Base-by-base conservation (phyloP, 2,329 filamentous ascomycete species). In the Beauveria varroae region DNA sequence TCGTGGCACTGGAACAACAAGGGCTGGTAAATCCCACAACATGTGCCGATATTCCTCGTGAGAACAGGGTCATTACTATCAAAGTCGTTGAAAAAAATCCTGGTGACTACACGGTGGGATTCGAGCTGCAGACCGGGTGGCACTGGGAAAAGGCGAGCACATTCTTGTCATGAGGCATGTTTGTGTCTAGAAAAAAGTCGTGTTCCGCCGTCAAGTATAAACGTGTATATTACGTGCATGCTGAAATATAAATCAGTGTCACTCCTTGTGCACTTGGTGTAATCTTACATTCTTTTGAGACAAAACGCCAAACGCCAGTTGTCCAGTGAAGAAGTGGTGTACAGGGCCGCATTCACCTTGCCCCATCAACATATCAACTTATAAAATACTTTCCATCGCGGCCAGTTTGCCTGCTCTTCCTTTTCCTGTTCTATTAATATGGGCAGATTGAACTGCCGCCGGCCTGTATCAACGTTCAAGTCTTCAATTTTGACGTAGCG, bases 401-500 rank as follows among this genome's bases (percentile, higher is more conserved):
- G 87, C 88, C 87, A 90, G 10, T 72, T 73, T 26, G 79, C 81
- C 69, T 79, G 78, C 75, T 95, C 90, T 41, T 86, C 86, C 43
- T 79, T 76, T 77, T 96, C 91, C 71, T 93, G 87, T 50, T 86
- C 85, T 54, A 93, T 78, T 58, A 96, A 73, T 63, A 87, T 81
- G 18, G 84, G 82, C 59, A 96, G 74, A 70, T 93, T 90, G 62
- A 96, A 79, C 68, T 95, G 89, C 20, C 91, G 80, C 50, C 90
- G 84, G 3, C 91, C 91, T 0, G 90, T 93, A 62, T 86, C 82
- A 63, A 96, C 74, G 74, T 96, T 90, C 84, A 96, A 92, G 64
- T 92, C 86, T 44, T 80, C 78, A 28, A 80, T 75, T 20, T 81
- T 78, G 51, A 95, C 78, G 57, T 90, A 77, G 2, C 78, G 75